Conservation (phyloP, 192 early-diverging fungal species). For the Thamnidium elegans region DNA sequence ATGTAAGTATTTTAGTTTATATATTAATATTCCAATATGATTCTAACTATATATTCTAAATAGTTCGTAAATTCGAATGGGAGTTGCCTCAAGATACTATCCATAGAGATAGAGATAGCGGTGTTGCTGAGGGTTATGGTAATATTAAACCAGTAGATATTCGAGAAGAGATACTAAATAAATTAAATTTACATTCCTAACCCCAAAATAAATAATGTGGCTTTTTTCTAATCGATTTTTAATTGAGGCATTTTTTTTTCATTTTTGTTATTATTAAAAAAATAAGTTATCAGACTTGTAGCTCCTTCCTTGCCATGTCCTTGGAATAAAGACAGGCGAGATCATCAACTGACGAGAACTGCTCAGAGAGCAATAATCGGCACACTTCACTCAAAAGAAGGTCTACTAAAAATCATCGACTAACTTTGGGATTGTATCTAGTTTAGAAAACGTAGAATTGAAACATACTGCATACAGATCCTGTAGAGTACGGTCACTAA, state of each 20-base stretch:
- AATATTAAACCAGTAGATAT: slow-evolving; percentile 5
- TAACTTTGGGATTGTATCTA: slow-evolving; percentile 23
- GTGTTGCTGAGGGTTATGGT: not conserved
- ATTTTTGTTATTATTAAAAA: slow-evolving; percentile 8
- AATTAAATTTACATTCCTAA: no score
- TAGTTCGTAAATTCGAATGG: slow-evolving; percentile 24
- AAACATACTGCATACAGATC: slow-evolving; percentile 30
- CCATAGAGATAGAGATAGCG: slow-evolving; percentile 24
- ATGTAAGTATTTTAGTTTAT: slow-evolving; percentile 13
- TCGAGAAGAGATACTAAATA: slow-evolving; percentile 16
- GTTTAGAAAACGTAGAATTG: slow-evolving; percentile 30
- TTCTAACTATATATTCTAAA: not conserved
- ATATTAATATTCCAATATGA: not conserved
- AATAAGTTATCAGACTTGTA: slow-evolving; percentile 25
- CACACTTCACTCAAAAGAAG: slow-evolving; percentile 32
- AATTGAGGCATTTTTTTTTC: no score
- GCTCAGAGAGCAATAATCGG: slow-evolving; percentile 9
- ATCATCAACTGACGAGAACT: slow-evolving; percentile 26
- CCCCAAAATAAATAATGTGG: no score
- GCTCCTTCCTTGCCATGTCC: slow-evolving; percentile 26
- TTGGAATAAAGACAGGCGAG: slow-evolving; percentile 31
- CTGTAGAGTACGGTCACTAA: slow-evolving; percentile 35
- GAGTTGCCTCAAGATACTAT: slow-evolving; percentile 20
- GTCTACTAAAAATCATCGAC: slow-evolving; percentile 25
- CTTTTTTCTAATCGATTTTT: no score